Percentiles rank a stretch among this genome's conserved stretches.
These are phyloP conservation scores for Abrus pulchellus DNA, from an alignment of 306 rosid species.

Conservation along the genomic window DNA sequence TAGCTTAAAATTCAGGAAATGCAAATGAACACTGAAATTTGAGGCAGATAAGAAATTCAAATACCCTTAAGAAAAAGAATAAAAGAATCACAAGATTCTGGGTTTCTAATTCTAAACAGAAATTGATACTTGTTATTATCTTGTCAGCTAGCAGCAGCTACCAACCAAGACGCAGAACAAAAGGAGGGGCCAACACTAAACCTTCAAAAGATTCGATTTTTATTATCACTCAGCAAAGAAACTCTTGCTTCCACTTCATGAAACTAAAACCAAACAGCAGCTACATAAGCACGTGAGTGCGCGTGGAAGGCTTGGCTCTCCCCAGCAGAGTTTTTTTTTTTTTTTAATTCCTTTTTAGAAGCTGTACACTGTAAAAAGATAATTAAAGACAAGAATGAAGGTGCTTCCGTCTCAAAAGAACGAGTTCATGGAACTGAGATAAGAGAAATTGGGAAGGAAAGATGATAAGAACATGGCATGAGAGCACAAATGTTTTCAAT, in stretches of 20 bases:
- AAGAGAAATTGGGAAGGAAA: slow-evolving; percentile 51
- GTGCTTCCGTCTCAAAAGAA: slow-evolving; percentile 13
- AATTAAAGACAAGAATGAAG: slow-evolving; percentile 43
- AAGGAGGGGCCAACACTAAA: slow-evolving; percentile 58
- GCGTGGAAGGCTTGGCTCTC: slow-evolving; percentile 47
- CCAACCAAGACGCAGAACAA: slow-evolving; percentile 69
- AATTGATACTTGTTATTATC: slow-evolving; percentile 59
- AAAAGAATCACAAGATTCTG: slow-evolving; percentile 69
- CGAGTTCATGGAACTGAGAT: slow-evolving; percentile 55
- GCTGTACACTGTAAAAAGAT: slow-evolving; percentile 35
- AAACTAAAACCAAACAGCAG: slow-evolving; percentile 52
- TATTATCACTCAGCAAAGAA: slow-evolving; percentile 45
- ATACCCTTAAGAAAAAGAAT: slow-evolving; percentile 57
- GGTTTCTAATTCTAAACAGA: slow-evolving; percentile 70
- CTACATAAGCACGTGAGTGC: slow-evolving; percentile 54
- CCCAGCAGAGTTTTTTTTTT: slow-evolving; percentile 23
- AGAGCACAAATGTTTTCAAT: slow-evolving; percentile 46
- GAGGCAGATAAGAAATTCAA: slow-evolving; percentile 52
- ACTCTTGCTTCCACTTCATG: slow-evolving; percentile 47
- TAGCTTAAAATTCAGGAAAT: slow-evolving; percentile 61
- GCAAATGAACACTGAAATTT: slow-evolving; percentile 40
- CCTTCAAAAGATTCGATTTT: slow-evolving; percentile 68
- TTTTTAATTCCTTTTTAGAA: not conserved
- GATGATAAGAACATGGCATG: slow-evolving; percentile 55
- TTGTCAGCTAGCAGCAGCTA: slow-evolving; percentile 72